These are phyloP conservation scores for Arabidopsis arenosa DNA, from an alignment of 345 rosid species.

Conservation along the genomic window DNA sequence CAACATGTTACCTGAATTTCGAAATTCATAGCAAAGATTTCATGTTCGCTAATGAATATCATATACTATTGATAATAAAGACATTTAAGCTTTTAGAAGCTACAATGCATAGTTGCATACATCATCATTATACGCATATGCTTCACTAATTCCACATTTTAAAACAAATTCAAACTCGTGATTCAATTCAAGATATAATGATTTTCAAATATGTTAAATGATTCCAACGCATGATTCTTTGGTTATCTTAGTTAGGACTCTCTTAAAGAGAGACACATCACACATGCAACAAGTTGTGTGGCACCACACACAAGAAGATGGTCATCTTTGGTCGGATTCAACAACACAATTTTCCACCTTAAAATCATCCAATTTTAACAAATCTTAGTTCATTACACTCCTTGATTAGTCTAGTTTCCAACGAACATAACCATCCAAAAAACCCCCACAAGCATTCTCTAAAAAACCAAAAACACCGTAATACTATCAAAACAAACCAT, in stretches of 20 bases:
- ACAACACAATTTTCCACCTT: neutral
- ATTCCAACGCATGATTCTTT: neutral
- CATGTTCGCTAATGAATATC: conserved; percentile 17
- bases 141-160: neutral
- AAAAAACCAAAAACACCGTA: conserved; percentile 31
- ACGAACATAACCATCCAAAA: conserved; percentile 18
- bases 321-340: conserved; percentile 43
- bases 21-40: conserved; percentile 3
- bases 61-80: neutral
- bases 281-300: conserved; percentile 43
- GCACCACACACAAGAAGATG: conserved; percentile 40
- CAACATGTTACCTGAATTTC: neutral
- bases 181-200: conserved; percentile 2
- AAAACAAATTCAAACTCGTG: neutral
- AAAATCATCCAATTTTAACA: conserved; percentile 7
- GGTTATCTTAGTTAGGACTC: conserved; percentile 3
- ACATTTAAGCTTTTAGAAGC: conserved; percentile 15
- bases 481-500: conserved; percentile 62
- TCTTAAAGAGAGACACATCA: conserved; percentile 33
- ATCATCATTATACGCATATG: conserved; percentile 36
- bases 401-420: conserved; percentile 45
- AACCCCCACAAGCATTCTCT: neutral
- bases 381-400: conserved; percentile 25
- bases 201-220: neutral
- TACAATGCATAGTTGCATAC: conserved; percentile 40